Evolutionary conservation across 768 basidiomycete species (phyloP).

Genomic region (Psilocybe subaeruginosa): DNA sequence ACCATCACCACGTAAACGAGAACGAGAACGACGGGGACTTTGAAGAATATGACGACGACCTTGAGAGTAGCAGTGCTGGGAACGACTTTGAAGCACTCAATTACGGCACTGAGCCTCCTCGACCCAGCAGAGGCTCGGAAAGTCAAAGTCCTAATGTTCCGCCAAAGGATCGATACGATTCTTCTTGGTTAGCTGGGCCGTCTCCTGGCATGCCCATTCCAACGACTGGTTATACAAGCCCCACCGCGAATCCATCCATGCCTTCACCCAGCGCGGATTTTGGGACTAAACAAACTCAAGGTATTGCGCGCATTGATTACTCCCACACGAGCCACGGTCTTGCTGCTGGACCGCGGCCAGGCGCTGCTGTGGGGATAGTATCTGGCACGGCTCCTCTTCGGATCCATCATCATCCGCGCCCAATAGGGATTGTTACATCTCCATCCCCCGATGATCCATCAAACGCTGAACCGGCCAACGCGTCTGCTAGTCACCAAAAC

Average conservation of each 20-base stretch:
- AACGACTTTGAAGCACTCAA: background rate
- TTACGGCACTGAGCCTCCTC: background rate
- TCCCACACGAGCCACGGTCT: background rate
- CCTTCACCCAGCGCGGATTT: constrained; percentile 6
- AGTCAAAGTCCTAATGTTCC: background rate
- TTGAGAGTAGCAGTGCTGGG: background rate
- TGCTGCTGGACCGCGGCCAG: background rate
- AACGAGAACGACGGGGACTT: background rate
- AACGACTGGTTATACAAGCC: background rate
- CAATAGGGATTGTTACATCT: background rate
- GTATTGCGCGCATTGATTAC: constrained; percentile 3
- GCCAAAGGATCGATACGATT: constrained; percentile 7
- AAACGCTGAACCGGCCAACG: background rate
- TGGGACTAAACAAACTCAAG: background rate
- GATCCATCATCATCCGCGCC: constrained; percentile 10
- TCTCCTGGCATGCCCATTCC: constrained; percentile 18
- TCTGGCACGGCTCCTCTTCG: constrained; percentile 17
- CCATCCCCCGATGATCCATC: background rate
- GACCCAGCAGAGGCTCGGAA: background rate
- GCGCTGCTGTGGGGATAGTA: background rate
- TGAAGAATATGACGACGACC: background rate
- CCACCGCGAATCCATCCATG: constrained; percentile 9
- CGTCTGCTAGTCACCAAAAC: background rate
- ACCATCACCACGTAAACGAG: background rate
- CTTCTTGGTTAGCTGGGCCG: constrained; percentile 12